These are phyloP conservation scores for Globisporangium parvum DNA, from an alignment of 352 stramenopile genomes.

Conservation along the genomic window DNA sequence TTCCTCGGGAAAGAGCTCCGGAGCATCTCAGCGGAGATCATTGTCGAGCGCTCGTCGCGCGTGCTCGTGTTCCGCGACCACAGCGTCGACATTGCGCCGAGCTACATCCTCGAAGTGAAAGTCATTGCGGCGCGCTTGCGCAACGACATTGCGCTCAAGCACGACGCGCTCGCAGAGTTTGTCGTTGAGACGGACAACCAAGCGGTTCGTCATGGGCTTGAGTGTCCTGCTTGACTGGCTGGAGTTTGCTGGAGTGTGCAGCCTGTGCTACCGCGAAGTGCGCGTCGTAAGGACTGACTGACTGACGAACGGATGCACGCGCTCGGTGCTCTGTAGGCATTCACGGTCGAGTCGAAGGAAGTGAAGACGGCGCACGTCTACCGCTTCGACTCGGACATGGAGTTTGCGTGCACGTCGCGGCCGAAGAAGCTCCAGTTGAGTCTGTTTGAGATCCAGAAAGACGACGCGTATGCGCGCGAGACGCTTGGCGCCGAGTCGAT, in stretches of 20 bases:
- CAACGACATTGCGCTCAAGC: conserved; percentile 53
- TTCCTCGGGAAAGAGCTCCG: conserved; percentile 65
- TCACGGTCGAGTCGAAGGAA: conserved; percentile 59
- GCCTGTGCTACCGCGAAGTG: too few relatives aligned
- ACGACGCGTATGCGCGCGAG: conserved; percentile 20
- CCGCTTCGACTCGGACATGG: conserved; percentile 72
- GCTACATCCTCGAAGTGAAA: conserved; percentile 80
- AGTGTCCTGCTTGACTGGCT: background rate
- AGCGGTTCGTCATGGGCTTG: conserved; percentile 19
- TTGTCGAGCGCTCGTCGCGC: conserved; percentile 70
- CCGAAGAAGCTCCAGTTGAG: conserved; percentile 66
- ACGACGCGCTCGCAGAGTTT: conserved; percentile 55
- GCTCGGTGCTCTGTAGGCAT: conserved; percentile 18
- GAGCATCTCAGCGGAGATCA: conserved; percentile 67
- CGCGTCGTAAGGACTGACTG: background rate
- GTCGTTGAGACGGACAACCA: conserved; percentile 65
- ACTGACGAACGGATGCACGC: background rate
- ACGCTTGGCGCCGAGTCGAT: conserved; percentile 32
- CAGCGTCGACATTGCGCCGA: conserved; percentile 39
- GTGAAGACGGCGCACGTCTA: conserved; percentile 76
- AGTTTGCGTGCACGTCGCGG: conserved; percentile 59
- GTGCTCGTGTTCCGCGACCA: conserved; percentile 78
- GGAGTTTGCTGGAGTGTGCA: background rate
- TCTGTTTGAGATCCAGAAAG: conserved; percentile 54
- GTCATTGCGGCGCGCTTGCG: conserved; percentile 68